Evolutionary conservation across 2,329 filamentous ascomycete genomes (phyloP), one percentile per base, ranked within the genome.

Genomic region (Knufia petricola): DNA sequence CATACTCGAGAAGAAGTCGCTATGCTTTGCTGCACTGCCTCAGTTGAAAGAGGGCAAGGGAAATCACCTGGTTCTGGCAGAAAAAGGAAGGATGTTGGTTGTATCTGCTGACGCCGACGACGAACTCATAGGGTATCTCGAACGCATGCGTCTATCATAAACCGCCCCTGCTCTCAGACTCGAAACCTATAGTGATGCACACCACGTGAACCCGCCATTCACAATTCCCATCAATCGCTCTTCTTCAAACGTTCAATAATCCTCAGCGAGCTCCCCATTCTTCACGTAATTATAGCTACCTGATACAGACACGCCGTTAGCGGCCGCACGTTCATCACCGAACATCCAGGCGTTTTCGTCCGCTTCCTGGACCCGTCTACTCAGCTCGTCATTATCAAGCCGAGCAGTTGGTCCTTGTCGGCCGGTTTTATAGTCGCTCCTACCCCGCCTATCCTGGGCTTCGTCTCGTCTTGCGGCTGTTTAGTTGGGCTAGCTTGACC

Each of bases 301-400:
- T 21, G 44, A 47, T 20, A 26, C 32, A 7, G 34, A 39, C 34
- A 37, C 44, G 23, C 44, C 44, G 20, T 28, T 38, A 38, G 43
- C 43, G 19, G 20, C 32, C 13, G 32, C 31, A 12, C 44, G 32
- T 47, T 47, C 41, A 31, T 49, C 54, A 24, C 56, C 86, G 66
- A 85, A 94, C 82, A 94, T 94, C 88, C 88, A 95, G 59, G 82
- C 85, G 60, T 95, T 88, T 44, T 92, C 85, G 19, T 85, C 77
- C 43, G 94, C 68, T 12, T 82, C 79, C 13, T 78, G 76, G 1
- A 88, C 83, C 62, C 87, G 87, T 50, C 78, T 78, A 56, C 79
- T 74, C 48, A 94, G 69, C 82, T 88, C 28, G 79, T 76, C 54
- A 79, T 77, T 41, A 88, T 76, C 19, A 79, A 75, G 54, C 84